phyloP scores from a whole-genome alignment of 768 basidiomycete genomes.

The Psilocybe cyanescens region DNA sequence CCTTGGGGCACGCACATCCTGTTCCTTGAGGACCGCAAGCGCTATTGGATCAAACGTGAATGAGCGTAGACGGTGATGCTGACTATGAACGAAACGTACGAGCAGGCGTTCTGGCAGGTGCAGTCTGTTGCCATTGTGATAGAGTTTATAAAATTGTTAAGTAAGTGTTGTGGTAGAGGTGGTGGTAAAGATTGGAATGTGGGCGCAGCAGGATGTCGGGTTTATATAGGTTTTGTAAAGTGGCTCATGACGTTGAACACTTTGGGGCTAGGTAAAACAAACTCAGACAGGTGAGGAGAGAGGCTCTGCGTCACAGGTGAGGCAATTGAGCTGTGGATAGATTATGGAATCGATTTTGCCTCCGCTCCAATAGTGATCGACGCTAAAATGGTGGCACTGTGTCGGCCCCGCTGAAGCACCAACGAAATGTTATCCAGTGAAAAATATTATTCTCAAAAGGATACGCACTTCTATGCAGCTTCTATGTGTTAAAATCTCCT shows the following conservation, averaged over 20 bases:
- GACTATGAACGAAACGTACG: constrained; percentile 2
- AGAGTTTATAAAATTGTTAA: not conserved
- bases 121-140: constrained; percentile 12
- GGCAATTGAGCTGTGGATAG: not conserved
- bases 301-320: constrained; percentile 8
- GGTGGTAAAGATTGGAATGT: not conserved
- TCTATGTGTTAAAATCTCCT: no score
- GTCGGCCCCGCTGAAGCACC: no score
- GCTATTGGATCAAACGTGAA: constrained; percentile 18
- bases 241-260: constrained; percentile 1
- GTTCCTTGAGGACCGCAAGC: constrained; percentile 40
- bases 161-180: not conserved
- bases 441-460: no score
- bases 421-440: no score
- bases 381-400: not conserved
- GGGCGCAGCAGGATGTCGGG: not conserved
- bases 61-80: not conserved
- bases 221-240: constrained; percentile 4
- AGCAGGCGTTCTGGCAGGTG: constrained; percentile 17
- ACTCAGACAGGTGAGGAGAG: not conserved
- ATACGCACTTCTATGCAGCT: no score
- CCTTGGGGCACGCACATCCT: constrained; percentile 39
- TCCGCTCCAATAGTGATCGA: no score
- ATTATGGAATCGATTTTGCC: not conserved
- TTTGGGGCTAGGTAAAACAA: constrained; percentile 7